These are phyloP conservation scores for Solanum ossicruentum DNA, from an alignment of 257 asterid species.

Conservation along the genomic window DNA sequence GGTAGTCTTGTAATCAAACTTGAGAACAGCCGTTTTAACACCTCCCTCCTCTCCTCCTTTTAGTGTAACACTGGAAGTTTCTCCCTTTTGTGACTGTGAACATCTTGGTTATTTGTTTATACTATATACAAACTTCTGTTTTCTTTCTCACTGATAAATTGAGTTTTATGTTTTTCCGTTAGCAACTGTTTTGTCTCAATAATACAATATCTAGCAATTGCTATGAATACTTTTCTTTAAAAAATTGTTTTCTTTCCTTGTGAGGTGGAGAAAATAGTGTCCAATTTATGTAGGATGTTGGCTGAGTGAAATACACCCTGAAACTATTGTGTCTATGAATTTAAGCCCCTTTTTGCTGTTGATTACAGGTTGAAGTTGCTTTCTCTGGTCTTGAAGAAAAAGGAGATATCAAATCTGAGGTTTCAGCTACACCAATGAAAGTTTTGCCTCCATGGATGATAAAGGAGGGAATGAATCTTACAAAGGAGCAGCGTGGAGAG, in stretches of 20 bases:
- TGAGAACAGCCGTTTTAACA: neutral
- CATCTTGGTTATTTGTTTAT: neutral
- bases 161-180: neutral
- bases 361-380: constrained; percentile 88
- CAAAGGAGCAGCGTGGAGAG: constrained; percentile 89
- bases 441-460: constrained; percentile 99
- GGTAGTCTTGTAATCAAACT: neutral
- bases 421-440: constrained; percentile 43
- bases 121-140: neutral
- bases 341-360: neutral
- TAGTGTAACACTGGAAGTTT: neutral
- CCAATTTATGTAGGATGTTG: neutral
- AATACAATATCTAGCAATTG: neutral
- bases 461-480: constrained; percentile 77
- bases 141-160: neutral
- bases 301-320: neutral
- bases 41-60: neutral
- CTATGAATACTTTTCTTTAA: neutral
- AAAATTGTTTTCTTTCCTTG: neutral
- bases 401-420: constrained; percentile 48
- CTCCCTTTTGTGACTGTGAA: neutral
- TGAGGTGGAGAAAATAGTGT: neutral
- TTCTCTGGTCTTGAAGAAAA: constrained; percentile 72
- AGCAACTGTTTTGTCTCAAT: neutral
- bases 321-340: neutral